A percentile compares a stretch with the other conserved stretches of the same genome.
Conservation (phyloP, 1,139 yeast species). For the Yamadazyma spencermartinsiae region DNA sequence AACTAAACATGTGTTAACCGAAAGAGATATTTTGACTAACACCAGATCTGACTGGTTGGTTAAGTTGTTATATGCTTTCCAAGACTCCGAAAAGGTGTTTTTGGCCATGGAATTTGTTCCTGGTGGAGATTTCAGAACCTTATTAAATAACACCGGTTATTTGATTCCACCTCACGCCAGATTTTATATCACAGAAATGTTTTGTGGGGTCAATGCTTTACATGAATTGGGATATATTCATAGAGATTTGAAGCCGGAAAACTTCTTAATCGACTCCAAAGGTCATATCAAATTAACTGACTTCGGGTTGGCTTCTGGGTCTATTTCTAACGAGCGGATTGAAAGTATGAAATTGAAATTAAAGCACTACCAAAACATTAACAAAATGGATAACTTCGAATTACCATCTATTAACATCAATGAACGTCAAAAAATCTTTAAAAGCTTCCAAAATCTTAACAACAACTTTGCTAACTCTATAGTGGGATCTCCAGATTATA, state of each 20-base stretch:
- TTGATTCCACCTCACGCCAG: conserved; percentile 94
- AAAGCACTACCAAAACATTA: conserved; percentile 68
- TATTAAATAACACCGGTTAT: conserved; percentile 89
- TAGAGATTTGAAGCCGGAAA: conserved; percentile 96
- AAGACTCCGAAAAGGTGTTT: conserved; percentile 85
- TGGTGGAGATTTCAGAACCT: conserved; percentile 97
- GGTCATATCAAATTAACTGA: conserved; percentile 98
- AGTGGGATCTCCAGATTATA: conserved; percentile 98
- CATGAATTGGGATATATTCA: conserved; percentile 97
- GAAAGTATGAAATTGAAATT: conserved; percentile 89
- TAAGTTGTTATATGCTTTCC: conserved; percentile 90
- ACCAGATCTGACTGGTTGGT: conserved; percentile 97
- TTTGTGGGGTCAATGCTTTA: conserved; percentile 86
- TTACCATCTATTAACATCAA: conserved; percentile 75
- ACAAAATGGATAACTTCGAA: conserved; percentile 54
- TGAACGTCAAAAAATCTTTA: conserved; percentile 85
- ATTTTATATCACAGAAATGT: conserved; percentile 95
- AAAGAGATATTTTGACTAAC: conserved; percentile 92
- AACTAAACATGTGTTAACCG: conserved; percentile 93
- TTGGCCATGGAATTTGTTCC: conserved; percentile 99
- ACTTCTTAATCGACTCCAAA: conserved; percentile 87
- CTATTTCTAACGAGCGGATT: conserved; percentile 88
- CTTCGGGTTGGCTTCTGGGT: conserved; percentile 96
- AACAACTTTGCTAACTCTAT: conserved; percentile 71
- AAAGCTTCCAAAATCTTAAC: conserved; percentile 56